Percentiles rank a stretch among this genome's conserved stretches.
Evolutionary conservation across 352 stramenopile genomes (phyloP).

Genomic region (Globisporangium parvum): DNA sequence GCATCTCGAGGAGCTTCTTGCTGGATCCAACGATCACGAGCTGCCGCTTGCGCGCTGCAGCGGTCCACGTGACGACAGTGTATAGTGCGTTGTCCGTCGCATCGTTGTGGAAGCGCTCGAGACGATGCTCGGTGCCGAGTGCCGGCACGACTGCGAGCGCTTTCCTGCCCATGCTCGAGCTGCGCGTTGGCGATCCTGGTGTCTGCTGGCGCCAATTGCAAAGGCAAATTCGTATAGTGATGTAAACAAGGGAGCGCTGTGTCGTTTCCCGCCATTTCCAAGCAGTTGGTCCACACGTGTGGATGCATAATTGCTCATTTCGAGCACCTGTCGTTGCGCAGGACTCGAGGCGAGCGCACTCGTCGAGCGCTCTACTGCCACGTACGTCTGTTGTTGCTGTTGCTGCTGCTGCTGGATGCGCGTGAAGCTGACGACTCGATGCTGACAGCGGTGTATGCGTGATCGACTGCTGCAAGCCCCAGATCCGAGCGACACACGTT

Average conservation of each 20-base stretch:
- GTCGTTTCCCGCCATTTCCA: not conserved
- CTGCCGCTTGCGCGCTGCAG: conserved; percentile 33
- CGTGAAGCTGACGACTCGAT: not conserved
- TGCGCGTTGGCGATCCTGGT: not conserved
- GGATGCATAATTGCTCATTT: conserved; percentile 2
- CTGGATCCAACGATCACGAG: conserved; percentile 32
- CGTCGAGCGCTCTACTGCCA: not conserved
- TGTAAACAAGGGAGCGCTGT: not conserved
- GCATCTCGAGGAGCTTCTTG: conserved; percentile 48
- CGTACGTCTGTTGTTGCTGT: not conserved
- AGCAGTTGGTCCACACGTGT: not conserved
- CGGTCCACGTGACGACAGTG: conserved; percentile 42
- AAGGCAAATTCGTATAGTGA: too few species aligned
- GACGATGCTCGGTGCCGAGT: conserved; percentile 24
- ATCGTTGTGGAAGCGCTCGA: conserved; percentile 66
- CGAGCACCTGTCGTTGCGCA: not conserved
- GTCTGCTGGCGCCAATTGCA: not conserved
- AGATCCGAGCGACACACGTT: too few species aligned
- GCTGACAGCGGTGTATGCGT: not conserved
- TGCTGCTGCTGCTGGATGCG: not conserved
- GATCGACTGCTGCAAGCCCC: too few species aligned
- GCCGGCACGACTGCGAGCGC: conserved; percentile 42
- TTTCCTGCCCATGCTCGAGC: conserved; percentile 33
- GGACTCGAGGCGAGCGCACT: too few species aligned
- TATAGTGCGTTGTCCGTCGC: conserved; percentile 46